Evolutionary conservation across 192 early-diverging fungal genomes (phyloP).

Genomic region (Rhizoclosmatium globosum): DNA sequence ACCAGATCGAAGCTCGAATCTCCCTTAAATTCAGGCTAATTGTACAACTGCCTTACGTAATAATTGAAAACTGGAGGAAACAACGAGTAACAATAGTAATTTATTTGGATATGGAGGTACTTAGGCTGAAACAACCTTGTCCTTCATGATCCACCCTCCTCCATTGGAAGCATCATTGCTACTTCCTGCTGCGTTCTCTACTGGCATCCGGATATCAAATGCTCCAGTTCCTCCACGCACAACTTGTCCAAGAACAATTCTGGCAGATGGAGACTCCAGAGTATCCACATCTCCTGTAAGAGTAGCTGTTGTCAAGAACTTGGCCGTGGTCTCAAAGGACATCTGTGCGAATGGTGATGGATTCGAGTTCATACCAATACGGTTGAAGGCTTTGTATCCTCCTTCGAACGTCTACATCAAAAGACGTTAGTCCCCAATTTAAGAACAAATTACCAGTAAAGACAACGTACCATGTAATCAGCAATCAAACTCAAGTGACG

Average conservation of each 20-base stretch:
- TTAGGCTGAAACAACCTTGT: not conserved
- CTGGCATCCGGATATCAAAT: slow-evolving; percentile 82
- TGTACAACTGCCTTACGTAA: too few species aligned
- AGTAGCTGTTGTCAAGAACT: slow-evolving; percentile 92
- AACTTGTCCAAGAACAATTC: slow-evolving; percentile 93
- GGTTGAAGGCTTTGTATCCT: slow-evolving; percentile 97
- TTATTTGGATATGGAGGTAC: not conserved
- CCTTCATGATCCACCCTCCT: not conserved
- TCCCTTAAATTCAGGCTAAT: too few species aligned
- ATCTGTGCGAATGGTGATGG: slow-evolving; percentile 96
- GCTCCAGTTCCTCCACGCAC: slow-evolving; percentile 93
- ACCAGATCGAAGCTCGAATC: too few species aligned
- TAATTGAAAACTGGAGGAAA: too few species aligned
- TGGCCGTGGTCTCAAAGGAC: slow-evolving; percentile 97
- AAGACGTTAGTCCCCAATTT: not conserved
- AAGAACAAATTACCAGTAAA: slow-evolving; percentile 13
- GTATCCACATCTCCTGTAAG: slow-evolving; percentile 88
- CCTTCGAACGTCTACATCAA: slow-evolving; percentile 91
- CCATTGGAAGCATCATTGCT: not conserved
- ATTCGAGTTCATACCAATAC: slow-evolving; percentile 91
- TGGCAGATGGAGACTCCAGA: slow-evolving; percentile 88
- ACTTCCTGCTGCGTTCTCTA: not conserved
- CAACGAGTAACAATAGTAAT: too few species aligned
- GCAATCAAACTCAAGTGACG: slow-evolving; percentile 97
- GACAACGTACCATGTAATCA: slow-evolving; percentile 88